Conservation (phyloP, 2,329 filamentous ascomycete species). For the Xylariaceae sp. region DNA sequence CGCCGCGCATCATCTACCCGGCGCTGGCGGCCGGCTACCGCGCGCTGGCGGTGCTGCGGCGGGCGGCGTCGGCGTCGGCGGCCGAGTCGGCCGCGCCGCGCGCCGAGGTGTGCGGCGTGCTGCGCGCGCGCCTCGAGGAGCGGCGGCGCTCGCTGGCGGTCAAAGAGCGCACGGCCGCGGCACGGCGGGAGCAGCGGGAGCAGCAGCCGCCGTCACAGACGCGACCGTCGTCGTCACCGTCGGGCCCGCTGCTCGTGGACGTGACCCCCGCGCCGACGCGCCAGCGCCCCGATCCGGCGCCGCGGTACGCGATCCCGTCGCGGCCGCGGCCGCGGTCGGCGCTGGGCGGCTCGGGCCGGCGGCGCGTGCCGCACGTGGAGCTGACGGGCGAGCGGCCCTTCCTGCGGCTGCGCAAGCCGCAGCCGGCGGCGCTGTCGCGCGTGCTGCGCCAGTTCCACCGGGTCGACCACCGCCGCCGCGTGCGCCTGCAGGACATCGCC, state of each 20-base stretch:
- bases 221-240: background rate
- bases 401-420: constrained; percentile 58
- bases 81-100: constrained; percentile 23
- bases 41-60: constrained; percentile 15
- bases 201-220: background rate
- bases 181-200: background rate
- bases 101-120: constrained; percentile 31
- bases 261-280: constrained; percentile 23
- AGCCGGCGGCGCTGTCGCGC: constrained; percentile 50
- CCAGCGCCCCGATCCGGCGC: constrained; percentile 25
- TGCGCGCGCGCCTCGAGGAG: constrained; percentile 30
- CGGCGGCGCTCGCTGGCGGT: constrained; percentile 9
- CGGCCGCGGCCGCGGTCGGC: constrained; percentile 41
- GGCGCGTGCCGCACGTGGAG: constrained; percentile 52
- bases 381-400: constrained; percentile 53
- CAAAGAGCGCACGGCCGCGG: background rate
- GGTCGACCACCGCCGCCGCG: constrained; percentile 39
- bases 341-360: constrained; percentile 37
- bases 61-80: constrained; percentile 7
- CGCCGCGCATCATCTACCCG: constrained; percentile 50
- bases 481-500: constrained; percentile 20
- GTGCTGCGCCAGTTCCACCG: constrained; percentile 35
- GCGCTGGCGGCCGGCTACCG: constrained; percentile 60
- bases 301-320: constrained; percentile 37
- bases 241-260: constrained; percentile 25